Evolutionary conservation across 805 yeast genomes (phyloP).

Genomic region (Ascoidea rubescens): DNA sequence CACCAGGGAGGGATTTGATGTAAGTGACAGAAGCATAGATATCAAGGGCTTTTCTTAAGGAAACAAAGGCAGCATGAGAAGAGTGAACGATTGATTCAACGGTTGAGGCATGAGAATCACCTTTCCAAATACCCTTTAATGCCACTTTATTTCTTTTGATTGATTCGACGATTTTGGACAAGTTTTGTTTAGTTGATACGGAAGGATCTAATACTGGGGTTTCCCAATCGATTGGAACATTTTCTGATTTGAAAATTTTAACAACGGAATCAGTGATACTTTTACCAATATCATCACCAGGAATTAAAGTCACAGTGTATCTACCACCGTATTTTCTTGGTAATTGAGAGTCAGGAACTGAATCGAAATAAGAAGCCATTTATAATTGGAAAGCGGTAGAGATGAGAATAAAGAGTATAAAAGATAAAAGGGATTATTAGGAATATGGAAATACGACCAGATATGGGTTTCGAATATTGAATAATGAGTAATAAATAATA

Average conservation of each 20-base stretch:
- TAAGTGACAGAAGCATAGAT: slow-evolving; percentile 91
- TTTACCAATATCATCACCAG: slow-evolving; percentile 97
- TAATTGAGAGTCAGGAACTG: slow-evolving; percentile 45
- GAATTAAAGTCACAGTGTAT: slow-evolving; percentile 86
- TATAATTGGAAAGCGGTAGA: too few species aligned
- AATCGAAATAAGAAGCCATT: slow-evolving; percentile 23
- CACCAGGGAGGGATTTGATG: slow-evolving; percentile 90
- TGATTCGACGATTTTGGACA: slow-evolving; percentile 77
- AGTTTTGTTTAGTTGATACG: slow-evolving; percentile 41
- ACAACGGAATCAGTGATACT: slow-evolving; percentile 91
- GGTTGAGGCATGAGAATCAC: slow-evolving; percentile 24
- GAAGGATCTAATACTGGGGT: slow-evolving; percentile 31
- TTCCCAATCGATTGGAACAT: slow-evolving; percentile 92
- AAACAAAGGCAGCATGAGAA: slow-evolving; percentile 83
- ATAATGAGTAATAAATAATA: too few species aligned
- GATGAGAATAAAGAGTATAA: too few species aligned
- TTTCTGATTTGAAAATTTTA: slow-evolving; percentile 74
- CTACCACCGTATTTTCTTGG: slow-evolving; percentile 93
- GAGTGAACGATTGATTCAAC: slow-evolving; percentile 65
- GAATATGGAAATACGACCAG: too few species aligned
- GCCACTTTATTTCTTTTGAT: slow-evolving; percentile 95
- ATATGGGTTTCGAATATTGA: too few species aligned
- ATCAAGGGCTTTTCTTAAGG: slow-evolving; percentile 91
- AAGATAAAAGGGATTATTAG: too few species aligned
- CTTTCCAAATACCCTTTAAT: slow-evolving; percentile 83